phyloP scores from a whole-genome alignment of 345 rosid species.

The Hypericum perforatum region DNA sequence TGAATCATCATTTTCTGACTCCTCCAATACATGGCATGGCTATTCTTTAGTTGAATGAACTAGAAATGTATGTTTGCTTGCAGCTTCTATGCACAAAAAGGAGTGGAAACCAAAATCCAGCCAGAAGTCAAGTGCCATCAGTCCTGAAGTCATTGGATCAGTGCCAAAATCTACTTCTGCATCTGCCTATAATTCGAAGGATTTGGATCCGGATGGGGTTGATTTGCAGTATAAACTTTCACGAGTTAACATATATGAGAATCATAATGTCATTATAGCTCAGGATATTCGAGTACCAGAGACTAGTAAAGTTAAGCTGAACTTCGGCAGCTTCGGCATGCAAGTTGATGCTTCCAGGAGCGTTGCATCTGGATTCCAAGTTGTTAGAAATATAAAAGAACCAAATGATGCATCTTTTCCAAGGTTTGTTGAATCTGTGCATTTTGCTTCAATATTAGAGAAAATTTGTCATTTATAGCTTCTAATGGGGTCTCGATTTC shows the following conservation, averaged over 20 bases:
- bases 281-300: slow-evolving; percentile 78
- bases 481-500: neutral
- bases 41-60: too few relatives aligned
- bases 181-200: slow-evolving; percentile 36
- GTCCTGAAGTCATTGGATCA: slow-evolving; percentile 59
- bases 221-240: slow-evolving; percentile 47
- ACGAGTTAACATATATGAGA: slow-evolving; percentile 33
- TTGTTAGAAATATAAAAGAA: slow-evolving; percentile 35
- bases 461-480: slow-evolving; percentile 1
- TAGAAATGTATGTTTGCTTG: too few relatives aligned
- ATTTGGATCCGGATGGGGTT: slow-evolving; percentile 31
- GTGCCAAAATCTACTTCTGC: slow-evolving; percentile 41
- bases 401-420: slow-evolving; percentile 36
- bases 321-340: slow-evolving; percentile 74
- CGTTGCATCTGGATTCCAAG: slow-evolving; percentile 27
- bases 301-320: slow-evolving; percentile 56
- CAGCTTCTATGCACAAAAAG: slow-evolving; percentile 59
- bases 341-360: slow-evolving; percentile 41
- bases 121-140: slow-evolving; percentile 36
- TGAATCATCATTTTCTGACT: too few relatives aligned
- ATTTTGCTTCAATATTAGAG: neutral
- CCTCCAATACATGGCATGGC: too few relatives aligned
- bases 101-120: slow-evolving; percentile 85
- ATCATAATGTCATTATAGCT: slow-evolving; percentile 77
- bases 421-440: slow-evolving; percentile 32